These are phyloP conservation scores for Populus hybrid DNA, from an alignment of 441 rosid species.

Conservation along the genomic window DNA sequence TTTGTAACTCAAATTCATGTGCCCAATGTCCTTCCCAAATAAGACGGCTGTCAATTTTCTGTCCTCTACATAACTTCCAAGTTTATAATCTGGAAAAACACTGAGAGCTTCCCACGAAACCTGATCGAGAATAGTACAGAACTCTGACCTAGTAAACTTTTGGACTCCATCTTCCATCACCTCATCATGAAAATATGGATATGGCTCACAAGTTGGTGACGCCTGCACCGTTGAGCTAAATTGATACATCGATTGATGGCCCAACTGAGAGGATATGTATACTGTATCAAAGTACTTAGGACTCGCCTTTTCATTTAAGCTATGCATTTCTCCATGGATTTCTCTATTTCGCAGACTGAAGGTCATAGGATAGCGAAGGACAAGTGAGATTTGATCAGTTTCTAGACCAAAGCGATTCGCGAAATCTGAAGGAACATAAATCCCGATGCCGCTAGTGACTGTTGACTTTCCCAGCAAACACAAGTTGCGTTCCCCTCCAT, in stretches of 20 bases:
- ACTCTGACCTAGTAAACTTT: neutral
- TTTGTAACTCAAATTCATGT: neutral
- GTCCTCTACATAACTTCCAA: neutral
- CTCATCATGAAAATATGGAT: slow-evolving; percentile 9
- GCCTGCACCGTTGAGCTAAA: slow-evolving; percentile 9
- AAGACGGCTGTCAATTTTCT: slow-evolving; percentile 11
- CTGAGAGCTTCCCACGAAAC: neutral
- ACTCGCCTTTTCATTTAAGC: slow-evolving; percentile 12
- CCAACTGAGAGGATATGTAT: slow-evolving; percentile 12
- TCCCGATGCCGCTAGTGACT: neutral
- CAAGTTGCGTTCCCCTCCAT: slow-evolving; percentile 21
- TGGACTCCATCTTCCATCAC: slow-evolving; percentile 21
- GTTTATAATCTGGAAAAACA: slow-evolving; percentile 15
- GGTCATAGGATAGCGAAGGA: slow-evolving; percentile 23
- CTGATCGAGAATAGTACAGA: slow-evolving; percentile 7
- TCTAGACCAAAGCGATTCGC: neutral
- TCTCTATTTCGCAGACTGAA: slow-evolving; percentile 22
- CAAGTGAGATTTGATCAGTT: slow-evolving; percentile 24
- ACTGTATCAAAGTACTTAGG: slow-evolving; percentile 16
- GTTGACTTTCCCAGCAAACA: slow-evolving; percentile 29
- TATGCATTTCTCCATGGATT: slow-evolving; percentile 28
- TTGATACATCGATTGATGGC: neutral
- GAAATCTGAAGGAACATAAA: neutral
- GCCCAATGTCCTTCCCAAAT: slow-evolving; percentile 9
- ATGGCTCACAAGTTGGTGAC: slow-evolving; percentile 15